These are phyloP conservation scores for Alternaria tenuissima DNA, from an alignment of 2,329 filamentous ascomycete genomes.

Conservation along the genomic window DNA sequence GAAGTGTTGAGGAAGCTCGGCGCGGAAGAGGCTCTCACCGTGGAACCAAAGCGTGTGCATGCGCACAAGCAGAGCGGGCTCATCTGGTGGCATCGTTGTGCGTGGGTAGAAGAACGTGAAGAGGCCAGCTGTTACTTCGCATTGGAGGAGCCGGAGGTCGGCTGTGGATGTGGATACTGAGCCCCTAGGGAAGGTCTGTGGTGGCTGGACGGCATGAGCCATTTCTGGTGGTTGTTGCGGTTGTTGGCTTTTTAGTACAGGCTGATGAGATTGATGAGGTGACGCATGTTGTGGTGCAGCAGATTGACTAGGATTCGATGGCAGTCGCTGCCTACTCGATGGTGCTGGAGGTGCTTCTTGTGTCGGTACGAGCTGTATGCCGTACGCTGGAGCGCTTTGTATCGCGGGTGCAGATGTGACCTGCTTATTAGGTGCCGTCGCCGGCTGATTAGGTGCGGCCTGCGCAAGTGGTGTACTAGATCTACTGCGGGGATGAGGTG, in stretches of 20 bases:
- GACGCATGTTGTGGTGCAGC: conserved; percentile 16
- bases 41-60: conserved; percentile 42
- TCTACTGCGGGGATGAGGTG: conserved; percentile 38
- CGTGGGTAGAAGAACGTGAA: conserved; percentile 44
- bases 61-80: conserved; percentile 34
- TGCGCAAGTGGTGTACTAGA: conserved; percentile 40
- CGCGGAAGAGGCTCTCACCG: conserved; percentile 36
- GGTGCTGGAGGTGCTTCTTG: conserved; percentile 19
- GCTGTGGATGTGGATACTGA: conserved; percentile 13
- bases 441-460: conserved; percentile 27
- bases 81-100: conserved; percentile 32
- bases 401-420: conserved; percentile 19
- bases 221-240: conserved; percentile 21
- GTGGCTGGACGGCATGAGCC: conserved; percentile 10
- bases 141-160: conserved; percentile 41
- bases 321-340: conserved; percentile 13
- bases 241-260: conserved; percentile 39
- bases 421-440: conserved; percentile 21
- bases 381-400: conserved; percentile 28
- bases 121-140: conserved; percentile 42
- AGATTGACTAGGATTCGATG: conserved; percentile 16
- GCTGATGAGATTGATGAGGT: conserved; percentile 11
- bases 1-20: conserved; percentile 35
- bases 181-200: conserved; percentile 12
- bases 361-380: conserved; percentile 28